A percentile compares a stretch with the other conserved stretches of the same genome.
Conservation (phyloP, 306 rosid species). For the Quercus dentata region DNA sequence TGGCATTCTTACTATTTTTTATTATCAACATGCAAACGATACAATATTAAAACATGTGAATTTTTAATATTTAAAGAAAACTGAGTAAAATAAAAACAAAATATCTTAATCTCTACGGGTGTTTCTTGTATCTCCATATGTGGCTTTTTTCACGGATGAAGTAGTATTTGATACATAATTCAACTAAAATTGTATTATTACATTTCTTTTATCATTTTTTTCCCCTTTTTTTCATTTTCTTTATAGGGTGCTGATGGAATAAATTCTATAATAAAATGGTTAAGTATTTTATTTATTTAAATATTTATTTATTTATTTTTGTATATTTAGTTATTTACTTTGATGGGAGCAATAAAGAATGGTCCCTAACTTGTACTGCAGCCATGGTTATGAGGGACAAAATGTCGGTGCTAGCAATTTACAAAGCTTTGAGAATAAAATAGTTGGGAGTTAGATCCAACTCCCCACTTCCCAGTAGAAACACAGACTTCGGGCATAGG, state of each 20-base stretch:
- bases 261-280: not conserved
- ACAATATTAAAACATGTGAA: no score
- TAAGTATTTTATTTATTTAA: not conserved
- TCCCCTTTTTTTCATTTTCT: not conserved
- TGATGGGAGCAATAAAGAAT: not conserved
- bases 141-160: no score
- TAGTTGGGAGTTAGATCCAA: not conserved
- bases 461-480: not conserved
- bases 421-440: not conserved
- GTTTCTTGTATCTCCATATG: no score
- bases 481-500: not conserved
- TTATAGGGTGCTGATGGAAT: not conserved
- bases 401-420: not conserved
- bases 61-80: no score
- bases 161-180: not conserved
- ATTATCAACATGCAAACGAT: no score
- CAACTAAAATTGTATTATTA: not conserved
- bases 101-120: no score
- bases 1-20: no score
- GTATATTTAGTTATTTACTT: no score
- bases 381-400: constrained; percentile 1
- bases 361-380: not conserved
- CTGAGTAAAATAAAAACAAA: no score
- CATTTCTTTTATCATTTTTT: not conserved
- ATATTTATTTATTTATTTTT: not conserved